phyloP scores from a whole-genome alignment of 1,139 yeast species.

The Taphrina confusa region DNA sequence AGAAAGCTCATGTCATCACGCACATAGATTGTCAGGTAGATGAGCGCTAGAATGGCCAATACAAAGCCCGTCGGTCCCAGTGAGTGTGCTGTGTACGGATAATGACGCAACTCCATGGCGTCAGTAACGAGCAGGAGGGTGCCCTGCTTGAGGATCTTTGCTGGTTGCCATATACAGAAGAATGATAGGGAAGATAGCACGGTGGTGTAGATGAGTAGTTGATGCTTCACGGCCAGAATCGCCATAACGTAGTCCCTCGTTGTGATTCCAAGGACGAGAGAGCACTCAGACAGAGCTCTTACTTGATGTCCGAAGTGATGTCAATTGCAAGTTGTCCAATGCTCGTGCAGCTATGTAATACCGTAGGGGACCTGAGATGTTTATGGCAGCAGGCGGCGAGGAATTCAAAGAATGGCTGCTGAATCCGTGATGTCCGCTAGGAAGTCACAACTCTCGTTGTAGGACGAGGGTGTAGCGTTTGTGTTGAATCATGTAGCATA shows the following conservation, averaged over 20 bases:
- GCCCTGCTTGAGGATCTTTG: conserved; percentile 26
- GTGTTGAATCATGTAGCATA: too few relatives aligned
- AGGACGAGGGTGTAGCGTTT: too few relatives aligned
- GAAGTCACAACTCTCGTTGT: too few relatives aligned
- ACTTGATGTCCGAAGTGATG: too few relatives aligned
- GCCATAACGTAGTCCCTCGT: conserved; percentile 5
- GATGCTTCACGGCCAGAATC: conserved; percentile 12
- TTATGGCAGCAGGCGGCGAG: too few relatives aligned
- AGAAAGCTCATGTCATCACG: conserved; percentile 26
- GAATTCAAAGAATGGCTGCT: too few relatives aligned
- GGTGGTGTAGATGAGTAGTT: conserved; percentile 25
- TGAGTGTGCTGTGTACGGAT: conserved; percentile 27
- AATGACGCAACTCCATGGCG: conserved; percentile 20
- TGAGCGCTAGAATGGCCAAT: conserved; percentile 8
- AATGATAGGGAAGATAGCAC: conserved; percentile 22
- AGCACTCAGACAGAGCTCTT: too few relatives aligned
- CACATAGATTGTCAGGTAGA: conserved; percentile 23
- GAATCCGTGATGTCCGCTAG: too few relatives aligned
- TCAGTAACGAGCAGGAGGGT: conserved; percentile 19
- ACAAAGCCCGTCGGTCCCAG: conserved; percentile 22
- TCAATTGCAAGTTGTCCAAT: too few relatives aligned
- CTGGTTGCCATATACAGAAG: conserved; percentile 22
- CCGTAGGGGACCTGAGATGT: too few relatives aligned
- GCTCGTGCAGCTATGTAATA: too few relatives aligned
- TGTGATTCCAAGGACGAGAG: too few relatives aligned